Evolutionary conservation across 2,329 filamentous ascomycete genomes (phyloP), one percentile per base, ranked within the genome.

Genomic region (Rhinocladiella similis): DNA sequence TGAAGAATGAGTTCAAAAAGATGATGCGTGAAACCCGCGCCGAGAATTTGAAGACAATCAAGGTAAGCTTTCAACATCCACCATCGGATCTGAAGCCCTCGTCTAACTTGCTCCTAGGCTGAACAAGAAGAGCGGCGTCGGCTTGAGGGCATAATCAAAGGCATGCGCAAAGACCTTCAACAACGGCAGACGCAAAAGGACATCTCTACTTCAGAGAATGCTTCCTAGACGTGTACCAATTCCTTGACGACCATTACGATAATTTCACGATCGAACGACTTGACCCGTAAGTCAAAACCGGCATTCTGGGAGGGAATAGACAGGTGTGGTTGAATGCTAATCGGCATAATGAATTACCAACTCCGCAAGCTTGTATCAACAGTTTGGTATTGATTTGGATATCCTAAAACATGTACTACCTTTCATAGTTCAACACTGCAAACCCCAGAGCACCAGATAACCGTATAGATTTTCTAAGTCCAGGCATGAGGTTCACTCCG

Each of bases 1-100:
- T 90, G 67, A 85, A 85, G 71, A 86, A 85, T 60, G 87, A 90
- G 69, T 90, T 90, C 69, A 89, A 88, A 77, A 89, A 87, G 75
- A 90, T 90, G 87, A 89, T 90, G 86, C 80, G 85, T 61, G 86
- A 90, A 67, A 84, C 84, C 47, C 82, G 86, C 59, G 77, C 80
- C 1, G 87, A 90, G 70, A 85, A 82, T 59, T 75, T 84, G 66
- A 87, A 81, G 72, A 76, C 80, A 57, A 68, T 90, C 54, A 84
- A 83, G 76, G 87, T 89, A 71, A 74, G 83, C 50, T 56, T 19
- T 36, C 9, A 54, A 9, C 29, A 33, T 9, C 29, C 3, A 1
- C 29, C 10, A 33, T 12, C 29, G 29, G 10, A 33, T 33, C 3
- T 33, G 29, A 33, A 33, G 29, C 2, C 29, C 29, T 54, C 25